These are phyloP conservation scores for Capsella rubella DNA, from an alignment of 441 rosid species.

Conservation along the genomic window DNA sequence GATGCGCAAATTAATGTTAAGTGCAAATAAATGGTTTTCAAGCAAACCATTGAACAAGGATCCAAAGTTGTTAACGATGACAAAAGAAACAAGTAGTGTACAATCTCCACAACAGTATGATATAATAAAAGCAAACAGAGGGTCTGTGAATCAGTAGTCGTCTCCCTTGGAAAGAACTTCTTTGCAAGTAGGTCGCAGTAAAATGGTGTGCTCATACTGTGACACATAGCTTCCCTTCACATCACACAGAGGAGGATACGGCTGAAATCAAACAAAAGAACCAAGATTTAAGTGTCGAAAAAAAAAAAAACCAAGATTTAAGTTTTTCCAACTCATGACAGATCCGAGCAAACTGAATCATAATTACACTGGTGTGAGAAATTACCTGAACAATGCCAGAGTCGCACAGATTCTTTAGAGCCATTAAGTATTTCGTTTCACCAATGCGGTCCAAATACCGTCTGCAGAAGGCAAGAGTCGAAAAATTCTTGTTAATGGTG, in stretches of 20 bases:
- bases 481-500: slow-evolving; percentile 91
- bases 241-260: slow-evolving; percentile 91
- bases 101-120: slow-evolving; percentile 33
- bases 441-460: slow-evolving; percentile 90
- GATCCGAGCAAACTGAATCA: not conserved
- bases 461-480: slow-evolving; percentile 90
- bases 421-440: slow-evolving; percentile 88
- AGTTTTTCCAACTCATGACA: not conserved
- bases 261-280: slow-evolving; percentile 52
- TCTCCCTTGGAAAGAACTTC: slow-evolving; percentile 95
- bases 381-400: slow-evolving; percentile 89
- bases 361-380: slow-evolving; percentile 15
- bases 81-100: slow-evolving; percentile 18
- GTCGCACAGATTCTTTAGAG: slow-evolving; percentile 86
- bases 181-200: slow-evolving; percentile 96
- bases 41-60: slow-evolving; percentile 20
- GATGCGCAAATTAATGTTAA: slow-evolving; percentile 11
- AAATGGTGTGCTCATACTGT: slow-evolving; percentile 92
- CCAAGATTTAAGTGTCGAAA: not conserved
- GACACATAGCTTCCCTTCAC: slow-evolving; percentile 91
- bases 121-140: slow-evolving; percentile 7
- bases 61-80: slow-evolving; percentile 17
- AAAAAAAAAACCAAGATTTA: not conserved
- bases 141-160: slow-evolving; percentile 63
- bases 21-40: not conserved